Conservation (phyloP, 106 monocot species). For the Platanthera guangdongensis region DNA sequence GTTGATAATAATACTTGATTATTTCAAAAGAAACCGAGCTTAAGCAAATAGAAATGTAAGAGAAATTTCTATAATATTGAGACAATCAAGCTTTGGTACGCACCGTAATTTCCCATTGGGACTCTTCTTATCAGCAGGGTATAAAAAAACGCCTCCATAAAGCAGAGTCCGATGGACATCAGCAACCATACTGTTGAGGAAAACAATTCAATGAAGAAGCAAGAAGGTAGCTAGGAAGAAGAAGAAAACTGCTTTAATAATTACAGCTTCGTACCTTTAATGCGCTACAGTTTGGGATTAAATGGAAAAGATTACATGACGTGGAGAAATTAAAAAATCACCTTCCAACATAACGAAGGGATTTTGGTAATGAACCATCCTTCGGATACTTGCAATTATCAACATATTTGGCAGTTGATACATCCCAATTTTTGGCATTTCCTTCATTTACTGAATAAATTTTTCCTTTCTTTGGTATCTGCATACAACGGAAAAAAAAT, state of each 20-base stretch:
- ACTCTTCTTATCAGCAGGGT: slow-evolving; percentile 97
- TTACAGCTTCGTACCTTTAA: neutral
- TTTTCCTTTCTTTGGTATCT: slow-evolving; percentile 95
- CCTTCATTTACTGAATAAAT: slow-evolving; percentile 99
- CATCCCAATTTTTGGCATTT: slow-evolving; percentile 98
- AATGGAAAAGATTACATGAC: neutral
- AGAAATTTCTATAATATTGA: neutral
- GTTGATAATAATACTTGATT: too few relatives aligned
- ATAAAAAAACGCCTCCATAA: slow-evolving; percentile 95
- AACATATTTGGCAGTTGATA: slow-evolving; percentile 81
- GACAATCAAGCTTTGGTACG: neutral
- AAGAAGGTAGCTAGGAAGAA: neutral
- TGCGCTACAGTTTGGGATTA: neutral
- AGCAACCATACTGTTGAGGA: slow-evolving; percentile 83
- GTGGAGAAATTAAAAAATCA: slow-evolving; percentile 8
- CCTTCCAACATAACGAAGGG: slow-evolving; percentile 98
- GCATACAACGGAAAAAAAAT: slow-evolving; percentile 11
- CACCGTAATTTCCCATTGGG: slow-evolving; percentile 93
- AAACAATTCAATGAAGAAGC: neutral
- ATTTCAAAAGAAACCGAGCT: too few relatives aligned
- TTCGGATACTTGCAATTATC: slow-evolving; percentile 90
- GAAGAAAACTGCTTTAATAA: too few relatives aligned
- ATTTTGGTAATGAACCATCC: slow-evolving; percentile 83
- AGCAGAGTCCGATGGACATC: slow-evolving; percentile 95
- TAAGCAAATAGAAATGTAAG: neutral